These are phyloP conservation scores for Trichoderma erinaceum DNA, from an alignment of 495 filamentous ascomycete genomes.

Conservation along the genomic window DNA sequence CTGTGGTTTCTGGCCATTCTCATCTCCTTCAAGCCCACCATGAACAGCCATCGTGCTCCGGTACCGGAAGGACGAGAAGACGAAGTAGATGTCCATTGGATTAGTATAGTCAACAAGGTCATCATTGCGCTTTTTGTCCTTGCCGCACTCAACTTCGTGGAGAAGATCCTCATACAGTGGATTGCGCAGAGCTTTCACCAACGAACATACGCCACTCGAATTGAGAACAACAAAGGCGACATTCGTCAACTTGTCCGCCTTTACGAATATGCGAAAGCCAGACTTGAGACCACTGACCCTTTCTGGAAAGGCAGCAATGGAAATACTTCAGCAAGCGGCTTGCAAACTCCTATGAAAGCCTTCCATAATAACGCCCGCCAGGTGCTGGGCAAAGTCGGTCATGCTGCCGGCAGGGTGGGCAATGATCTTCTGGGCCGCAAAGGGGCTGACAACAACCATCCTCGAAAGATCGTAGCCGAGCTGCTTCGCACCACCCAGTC, in stretches of 20 bases:
- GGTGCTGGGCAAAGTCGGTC: slow-evolving; percentile 73
- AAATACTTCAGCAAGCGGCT: slow-evolving; percentile 43
- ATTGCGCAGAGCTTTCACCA: slow-evolving; percentile 91
- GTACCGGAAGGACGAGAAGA: slow-evolving; percentile 36
- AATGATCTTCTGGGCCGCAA: slow-evolving; percentile 86
- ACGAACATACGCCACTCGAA: slow-evolving; percentile 85
- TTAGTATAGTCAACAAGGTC: slow-evolving; percentile 76
- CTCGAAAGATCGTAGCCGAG: slow-evolving; percentile 76
- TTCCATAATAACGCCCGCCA: slow-evolving; percentile 65
- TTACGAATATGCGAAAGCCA: slow-evolving; percentile 71
- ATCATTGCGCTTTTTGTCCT: slow-evolving; percentile 78
- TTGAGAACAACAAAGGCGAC: slow-evolving; percentile 75
- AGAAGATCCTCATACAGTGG: slow-evolving; percentile 92
- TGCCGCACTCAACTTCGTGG: slow-evolving; percentile 71
- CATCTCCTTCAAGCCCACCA: slow-evolving; percentile 61
- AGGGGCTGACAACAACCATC: slow-evolving; percentile 68
- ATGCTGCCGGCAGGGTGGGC: slow-evolving; percentile 82
- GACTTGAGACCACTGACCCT: slow-evolving; percentile 65
- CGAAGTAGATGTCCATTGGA: slow-evolving; percentile 56
- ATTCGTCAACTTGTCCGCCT: slow-evolving; percentile 63
- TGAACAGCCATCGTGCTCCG: slow-evolving; percentile 65
- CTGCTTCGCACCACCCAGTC: slow-evolving; percentile 66
- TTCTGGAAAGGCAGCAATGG: slow-evolving; percentile 36
- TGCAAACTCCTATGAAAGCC: slow-evolving; percentile 64
- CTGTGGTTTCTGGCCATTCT: slow-evolving; percentile 88